phyloP scores from a whole-genome alignment of 2,329 filamentous ascomycete genomes.

The Aspergillus calidoustus region DNA sequence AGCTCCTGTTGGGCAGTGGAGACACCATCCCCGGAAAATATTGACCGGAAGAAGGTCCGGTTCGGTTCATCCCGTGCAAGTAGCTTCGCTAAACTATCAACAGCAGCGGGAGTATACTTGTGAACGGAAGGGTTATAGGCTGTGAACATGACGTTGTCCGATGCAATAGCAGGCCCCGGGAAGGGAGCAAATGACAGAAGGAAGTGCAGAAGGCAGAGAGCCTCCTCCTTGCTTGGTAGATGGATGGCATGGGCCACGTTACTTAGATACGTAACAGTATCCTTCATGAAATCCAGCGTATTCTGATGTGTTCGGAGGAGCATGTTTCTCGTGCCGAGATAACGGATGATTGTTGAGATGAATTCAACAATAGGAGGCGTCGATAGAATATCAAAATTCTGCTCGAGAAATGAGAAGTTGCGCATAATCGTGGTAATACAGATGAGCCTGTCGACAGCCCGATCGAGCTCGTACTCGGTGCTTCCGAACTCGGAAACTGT shows the following conservation, averaged over 20 bases:
- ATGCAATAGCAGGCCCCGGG: slow-evolving; percentile 66
- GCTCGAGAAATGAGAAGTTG: slow-evolving; percentile 84
- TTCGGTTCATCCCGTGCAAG: slow-evolving; percentile 94
- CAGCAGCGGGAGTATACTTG: slow-evolving; percentile 83
- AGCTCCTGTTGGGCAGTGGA: slow-evolving; percentile 73
- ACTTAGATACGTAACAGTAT: slow-evolving; percentile 84
- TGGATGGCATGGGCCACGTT: slow-evolving; percentile 83
- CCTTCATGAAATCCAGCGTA: slow-evolving; percentile 96
- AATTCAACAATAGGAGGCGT: slow-evolving; percentile 81
- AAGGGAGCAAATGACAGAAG: slow-evolving; percentile 86
- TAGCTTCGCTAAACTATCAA: slow-evolving; percentile 89
- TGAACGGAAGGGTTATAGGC: slow-evolving; percentile 81
- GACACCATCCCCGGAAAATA: slow-evolving; percentile 75
- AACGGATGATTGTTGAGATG: slow-evolving; percentile 79
- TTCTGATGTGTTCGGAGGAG: slow-evolving; percentile 81
- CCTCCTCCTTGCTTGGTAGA: slow-evolving; percentile 84
- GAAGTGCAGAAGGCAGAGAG: slow-evolving; percentile 83
- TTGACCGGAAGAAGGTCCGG: slow-evolving; percentile 77
- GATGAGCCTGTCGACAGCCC: slow-evolving; percentile 82
- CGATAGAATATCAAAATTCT: slow-evolving; percentile 76
- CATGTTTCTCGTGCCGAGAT: slow-evolving; percentile 87
- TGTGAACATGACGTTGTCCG: slow-evolving; percentile 72
- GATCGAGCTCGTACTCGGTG: slow-evolving; percentile 78
- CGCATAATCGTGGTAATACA: slow-evolving; percentile 91
- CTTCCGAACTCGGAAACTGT: slow-evolving; percentile 76